Base-by-base conservation (phyloP, 2,329 filamentous ascomycete genomes). In the Cladosporium oxysporum region DNA sequence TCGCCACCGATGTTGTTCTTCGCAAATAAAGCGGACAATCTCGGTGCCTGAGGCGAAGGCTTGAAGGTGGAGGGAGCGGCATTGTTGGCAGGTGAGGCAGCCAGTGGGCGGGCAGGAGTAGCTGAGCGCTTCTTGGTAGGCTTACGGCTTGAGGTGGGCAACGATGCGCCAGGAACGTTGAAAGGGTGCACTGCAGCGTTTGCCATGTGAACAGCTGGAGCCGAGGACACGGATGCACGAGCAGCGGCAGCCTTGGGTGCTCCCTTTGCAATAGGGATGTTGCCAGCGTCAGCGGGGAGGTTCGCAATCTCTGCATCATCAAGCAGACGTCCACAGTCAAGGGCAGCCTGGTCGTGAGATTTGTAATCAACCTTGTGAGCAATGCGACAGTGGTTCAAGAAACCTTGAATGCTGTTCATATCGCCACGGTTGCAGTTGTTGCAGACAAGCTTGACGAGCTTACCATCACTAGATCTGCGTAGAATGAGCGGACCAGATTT, bases 321-420 rank as follows among this genome's bases (percentile, higher is more conserved):
- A 66, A 97, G 87, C 14, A 90, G 88, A 71, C 93, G 89, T 62
- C 95, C 95, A 72, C 92, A 96, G 67, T 91, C 90, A 65, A 93
- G 85, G 37, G 94, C 95, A 68, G 95, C 95, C 74, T 93, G 92
- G 77, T 98, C 94, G 75, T 99, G 95, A 72, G 92, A 97, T 80
- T 96, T 94, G 83, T 93, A 98, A 69, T 96, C 93, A 66, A 92
- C 87, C 76, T 90, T 91, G 80, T 99, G 95, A 29, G 93, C 93
- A 73, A 99, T 98, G 66, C 95, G 92, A 77, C 94, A 98, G 76
- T 99, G 95, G 76, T 99, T 99, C 81, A 99, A 95, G 80, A 98
- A 98, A n/a, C 95, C 95, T 78, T 98, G 95, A 0, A 93, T 96
- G 80, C 93, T 98, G 65, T 91, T 93, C 75, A 98, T 98, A 77